phyloP scores from a whole-genome alignment of 208 protist species.

The Polymyxa betae region DNA sequence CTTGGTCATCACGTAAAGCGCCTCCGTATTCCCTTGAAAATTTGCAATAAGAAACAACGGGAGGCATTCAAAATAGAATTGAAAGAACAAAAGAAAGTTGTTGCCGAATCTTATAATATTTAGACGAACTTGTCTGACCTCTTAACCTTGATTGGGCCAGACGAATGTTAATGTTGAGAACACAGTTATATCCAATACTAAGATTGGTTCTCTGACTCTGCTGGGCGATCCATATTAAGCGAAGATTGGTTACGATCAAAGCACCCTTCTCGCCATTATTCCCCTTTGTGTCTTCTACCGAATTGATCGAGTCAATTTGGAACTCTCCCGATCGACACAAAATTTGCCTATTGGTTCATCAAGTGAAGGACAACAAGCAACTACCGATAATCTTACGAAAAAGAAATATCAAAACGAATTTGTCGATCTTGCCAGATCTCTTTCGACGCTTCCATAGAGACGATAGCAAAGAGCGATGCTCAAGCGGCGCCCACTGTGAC shows the following conservation, averaged over 20 bases:
- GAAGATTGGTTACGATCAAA: slow-evolving; percentile 90
- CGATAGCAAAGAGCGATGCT: too few species aligned
- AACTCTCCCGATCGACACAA: slow-evolving; percentile 79
- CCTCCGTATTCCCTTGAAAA: slow-evolving; percentile 73
- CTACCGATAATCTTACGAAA: background rate
- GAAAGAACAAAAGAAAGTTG: background rate
- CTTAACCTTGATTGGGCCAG: slow-evolving; percentile 64
- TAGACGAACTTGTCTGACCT: background rate
- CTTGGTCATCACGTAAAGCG: slow-evolving; percentile 84
- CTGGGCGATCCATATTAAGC: slow-evolving; percentile 85
- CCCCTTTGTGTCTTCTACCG: slow-evolving; percentile 92
- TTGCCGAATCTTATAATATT: background rate
- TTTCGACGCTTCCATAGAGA: too few species aligned
- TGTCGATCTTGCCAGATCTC: slow-evolving; percentile 90
- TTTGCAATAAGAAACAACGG: too few species aligned
- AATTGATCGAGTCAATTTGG: slow-evolving; percentile 77
- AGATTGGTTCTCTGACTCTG: slow-evolving; percentile 59
- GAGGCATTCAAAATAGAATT: too few species aligned
- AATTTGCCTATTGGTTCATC: slow-evolving; percentile 68
- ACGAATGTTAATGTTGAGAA: slow-evolving; percentile 83
- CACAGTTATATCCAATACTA: slow-evolving; percentile 80
- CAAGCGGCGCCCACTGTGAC: too few species aligned
- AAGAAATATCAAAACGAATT: slow-evolving; percentile 85
- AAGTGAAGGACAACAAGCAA: background rate
- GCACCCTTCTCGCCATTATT: slow-evolving; percentile 86